Evolutionary conservation across 306 rosid genomes (phyloP).

Genomic region (Purshia tridentata): DNA sequence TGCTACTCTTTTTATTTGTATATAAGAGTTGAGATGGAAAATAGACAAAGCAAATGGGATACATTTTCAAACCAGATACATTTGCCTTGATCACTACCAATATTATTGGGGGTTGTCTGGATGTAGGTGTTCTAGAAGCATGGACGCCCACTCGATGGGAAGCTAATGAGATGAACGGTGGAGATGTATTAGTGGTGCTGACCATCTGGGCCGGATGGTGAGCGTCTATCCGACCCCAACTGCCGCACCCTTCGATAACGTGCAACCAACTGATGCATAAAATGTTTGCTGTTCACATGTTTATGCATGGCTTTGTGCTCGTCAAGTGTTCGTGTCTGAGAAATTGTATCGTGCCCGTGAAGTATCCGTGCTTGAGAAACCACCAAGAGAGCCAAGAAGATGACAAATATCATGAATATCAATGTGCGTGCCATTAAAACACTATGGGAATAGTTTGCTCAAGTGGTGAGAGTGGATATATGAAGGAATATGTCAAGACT

Average conservation of each 20-base stretch:
- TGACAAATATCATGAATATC: slow-evolving; percentile 21
- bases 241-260: background rate
- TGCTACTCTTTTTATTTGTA: background rate
- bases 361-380: slow-evolving; percentile 40
- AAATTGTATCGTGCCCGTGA: slow-evolving; percentile 13
- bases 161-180: no score
- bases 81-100: background rate
- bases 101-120: background rate
- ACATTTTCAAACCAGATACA: background rate
- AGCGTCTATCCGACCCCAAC: slow-evolving; percentile 1
- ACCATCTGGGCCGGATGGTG: slow-evolving; percentile 33
- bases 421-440: background rate
- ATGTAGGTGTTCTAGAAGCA: background rate
- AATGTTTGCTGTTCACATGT: slow-evolving; percentile 22
- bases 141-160: background rate
- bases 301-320: slow-evolving; percentile 22
- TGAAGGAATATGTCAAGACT: background rate
- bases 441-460: background rate
- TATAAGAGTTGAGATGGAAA: slow-evolving; percentile 1
- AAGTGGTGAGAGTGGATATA: background rate
- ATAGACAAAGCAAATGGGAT: background rate
- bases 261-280: slow-evolving; percentile 33
- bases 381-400: slow-evolving; percentile 20
- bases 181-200: slow-evolving; percentile 22
- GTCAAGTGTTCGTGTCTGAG: slow-evolving; percentile 39